phyloP scores from a whole-genome alignment of 2,329 filamentous ascomycete genomes.

The Fusarium sp. region DNA sequence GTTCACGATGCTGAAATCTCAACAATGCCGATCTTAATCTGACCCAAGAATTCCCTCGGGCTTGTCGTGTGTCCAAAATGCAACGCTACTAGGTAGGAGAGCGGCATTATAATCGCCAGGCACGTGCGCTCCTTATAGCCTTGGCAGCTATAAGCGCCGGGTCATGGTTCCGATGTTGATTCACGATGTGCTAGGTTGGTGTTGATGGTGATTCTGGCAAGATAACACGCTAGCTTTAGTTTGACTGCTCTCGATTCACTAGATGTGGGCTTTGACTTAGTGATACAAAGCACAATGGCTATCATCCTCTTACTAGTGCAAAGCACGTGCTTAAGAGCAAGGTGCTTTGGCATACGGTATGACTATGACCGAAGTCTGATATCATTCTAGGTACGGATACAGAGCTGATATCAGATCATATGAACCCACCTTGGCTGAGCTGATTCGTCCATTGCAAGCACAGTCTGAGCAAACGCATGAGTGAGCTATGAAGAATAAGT shows the following conservation, averaged over 20 bases:
- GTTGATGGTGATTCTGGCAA: too few relatives aligned
- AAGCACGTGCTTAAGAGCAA: too few relatives aligned
- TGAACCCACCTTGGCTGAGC: too few relatives aligned
- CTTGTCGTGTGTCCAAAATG: background rate
- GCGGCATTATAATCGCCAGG: constrained; percentile 16
- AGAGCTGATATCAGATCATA: too few relatives aligned
- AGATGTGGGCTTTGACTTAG: too few relatives aligned
- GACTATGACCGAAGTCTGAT: background rate
- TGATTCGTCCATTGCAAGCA: too few relatives aligned
- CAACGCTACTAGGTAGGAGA: background rate
- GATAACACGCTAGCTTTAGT: too few relatives aligned
- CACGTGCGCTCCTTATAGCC: constrained; percentile 2
- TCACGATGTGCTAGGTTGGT: background rate
- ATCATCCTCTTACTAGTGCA: too few relatives aligned
- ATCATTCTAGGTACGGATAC: background rate
- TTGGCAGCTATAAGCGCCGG: constrained; percentile 10
- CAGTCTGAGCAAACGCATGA: too few relatives aligned
- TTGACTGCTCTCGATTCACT: too few relatives aligned
- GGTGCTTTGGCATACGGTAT: background rate
- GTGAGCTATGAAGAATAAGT: too few relatives aligned
- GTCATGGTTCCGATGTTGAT: background rate
- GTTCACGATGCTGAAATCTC: background rate
- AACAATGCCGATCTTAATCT: constrained; percentile 29
- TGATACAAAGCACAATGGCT: too few relatives aligned
- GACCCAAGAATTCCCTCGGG: background rate